A percentile compares a stretch with the other conserved stretches of the same genome.
Conservation (phyloP, 129 eudicot species). For the Flaveria bidentis region DNA sequence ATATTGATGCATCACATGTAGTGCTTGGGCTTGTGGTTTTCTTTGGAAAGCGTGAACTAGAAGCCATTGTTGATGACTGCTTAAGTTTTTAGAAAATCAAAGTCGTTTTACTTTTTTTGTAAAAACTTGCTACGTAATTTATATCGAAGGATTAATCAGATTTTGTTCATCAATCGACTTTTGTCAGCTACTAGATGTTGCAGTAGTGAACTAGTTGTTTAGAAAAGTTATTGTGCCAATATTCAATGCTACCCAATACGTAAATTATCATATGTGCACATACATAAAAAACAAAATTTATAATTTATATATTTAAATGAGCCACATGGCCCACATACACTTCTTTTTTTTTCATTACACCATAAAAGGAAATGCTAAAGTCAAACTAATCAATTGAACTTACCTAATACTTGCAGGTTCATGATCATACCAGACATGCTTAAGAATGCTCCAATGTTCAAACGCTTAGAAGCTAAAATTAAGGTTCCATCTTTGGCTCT, state of each 20-base stretch:
- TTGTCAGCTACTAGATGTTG: not conserved
- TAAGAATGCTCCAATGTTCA: conserved; percentile 97
- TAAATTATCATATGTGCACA: not conserved
- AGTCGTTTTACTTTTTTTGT: not conserved
- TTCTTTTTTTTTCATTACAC: not conserved
- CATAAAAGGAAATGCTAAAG: not conserved
- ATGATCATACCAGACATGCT: conserved; percentile 99
- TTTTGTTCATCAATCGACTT: not conserved
- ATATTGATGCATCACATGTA: too few species aligned
- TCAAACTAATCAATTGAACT: not conserved
- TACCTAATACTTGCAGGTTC: conserved; percentile 47
- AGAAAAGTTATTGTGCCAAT: not conserved
- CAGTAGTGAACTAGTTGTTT: not conserved
- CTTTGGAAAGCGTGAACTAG: not conserved
- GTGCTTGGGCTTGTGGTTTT: not conserved
- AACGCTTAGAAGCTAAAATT: conserved; percentile 81
- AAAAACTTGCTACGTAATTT: not conserved
- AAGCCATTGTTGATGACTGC: not conserved
- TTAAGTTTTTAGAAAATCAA: not conserved
- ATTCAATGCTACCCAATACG: not conserved
- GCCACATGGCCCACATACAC: not conserved
- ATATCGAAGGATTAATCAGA: not conserved
- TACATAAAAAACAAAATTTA: not conserved
- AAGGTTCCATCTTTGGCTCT: conserved; percentile 47
- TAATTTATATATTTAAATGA: not conserved